Conservation (phyloP, 352 stramenopile genomes). For the Pythium dissotocum region DNA sequence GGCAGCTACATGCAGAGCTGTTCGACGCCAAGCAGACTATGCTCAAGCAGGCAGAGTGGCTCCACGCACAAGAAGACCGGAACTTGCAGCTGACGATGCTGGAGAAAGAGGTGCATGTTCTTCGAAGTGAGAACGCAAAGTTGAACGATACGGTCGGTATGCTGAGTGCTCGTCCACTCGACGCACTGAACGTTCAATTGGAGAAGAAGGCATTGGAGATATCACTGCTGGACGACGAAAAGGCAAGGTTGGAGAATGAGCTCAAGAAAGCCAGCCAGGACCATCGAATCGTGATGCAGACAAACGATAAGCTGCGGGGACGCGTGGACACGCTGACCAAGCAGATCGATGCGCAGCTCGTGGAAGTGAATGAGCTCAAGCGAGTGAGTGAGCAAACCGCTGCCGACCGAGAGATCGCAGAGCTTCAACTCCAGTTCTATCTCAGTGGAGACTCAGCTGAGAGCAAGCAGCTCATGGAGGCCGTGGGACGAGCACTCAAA, state of each 20-base stretch:
- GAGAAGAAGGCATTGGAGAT: conserved; percentile 49
- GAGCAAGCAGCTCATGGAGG: conserved; percentile 50
- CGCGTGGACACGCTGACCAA: conserved; percentile 25
- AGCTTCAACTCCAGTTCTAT: conserved; percentile 64
- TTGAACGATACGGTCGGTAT: conserved; percentile 48
- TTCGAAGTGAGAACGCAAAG: conserved; percentile 55
- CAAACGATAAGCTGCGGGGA: conserved; percentile 25
- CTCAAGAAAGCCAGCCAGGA: conserved; percentile 29
- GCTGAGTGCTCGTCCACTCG: conserved; percentile 57
- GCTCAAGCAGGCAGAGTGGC: conserved; percentile 35
- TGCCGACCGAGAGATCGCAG: conserved; percentile 51
- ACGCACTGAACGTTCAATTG: conserved; percentile 43
- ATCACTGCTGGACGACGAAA: conserved; percentile 44
- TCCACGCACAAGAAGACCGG: conserved; percentile 41
- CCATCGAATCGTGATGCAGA: conserved; percentile 24
- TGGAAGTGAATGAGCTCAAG: conserved; percentile 26
- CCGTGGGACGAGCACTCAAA: conserved; percentile 52
- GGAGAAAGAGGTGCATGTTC: conserved; percentile 46
- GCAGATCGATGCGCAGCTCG: conserved; percentile 4
- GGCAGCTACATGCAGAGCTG: conserved; percentile 44
- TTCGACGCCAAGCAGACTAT: conserved; percentile 48
- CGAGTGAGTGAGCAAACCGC: conserved; percentile 34
- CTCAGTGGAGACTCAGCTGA: conserved; percentile 26
- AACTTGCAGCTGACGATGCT: conserved; percentile 35
- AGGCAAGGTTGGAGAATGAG: conserved; percentile 24